Percentiles rank a stretch among this genome's conserved stretches.
phyloP scores from a whole-genome alignment of 163 green algal species.

The Chlamydomonas reinhardtii region DNA sequence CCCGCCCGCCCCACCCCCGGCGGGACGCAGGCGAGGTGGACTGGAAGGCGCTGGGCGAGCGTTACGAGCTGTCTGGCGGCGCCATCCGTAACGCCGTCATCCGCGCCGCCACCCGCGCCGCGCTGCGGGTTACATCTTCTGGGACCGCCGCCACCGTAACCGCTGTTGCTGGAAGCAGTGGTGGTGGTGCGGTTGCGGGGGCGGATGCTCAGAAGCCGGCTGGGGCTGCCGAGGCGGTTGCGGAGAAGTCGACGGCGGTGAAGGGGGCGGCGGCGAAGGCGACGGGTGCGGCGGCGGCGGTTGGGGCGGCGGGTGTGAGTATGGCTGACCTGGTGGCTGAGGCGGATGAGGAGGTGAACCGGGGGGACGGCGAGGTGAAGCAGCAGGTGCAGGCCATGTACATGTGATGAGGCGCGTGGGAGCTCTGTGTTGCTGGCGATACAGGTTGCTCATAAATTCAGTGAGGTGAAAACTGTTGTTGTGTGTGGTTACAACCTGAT shows the following conservation, averaged over 20 bases:
- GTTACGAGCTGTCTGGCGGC: conserved; percentile 19
- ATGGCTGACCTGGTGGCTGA: conserved; percentile 29
- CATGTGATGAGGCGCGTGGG: not conserved
- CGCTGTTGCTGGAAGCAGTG: not conserved
- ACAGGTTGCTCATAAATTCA: too few relatives aligned
- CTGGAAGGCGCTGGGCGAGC: conserved; percentile 10
- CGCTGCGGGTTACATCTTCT: conserved; percentile 8
- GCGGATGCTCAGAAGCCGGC: too few relatives aligned
- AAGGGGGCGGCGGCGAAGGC: not conserved
- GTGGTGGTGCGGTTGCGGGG: not conserved
- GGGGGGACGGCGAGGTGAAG: not conserved
- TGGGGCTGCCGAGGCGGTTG: not conserved
- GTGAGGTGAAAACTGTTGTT: too few relatives aligned
- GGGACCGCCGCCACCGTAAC: not conserved
- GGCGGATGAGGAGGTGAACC: conserved; percentile 13
- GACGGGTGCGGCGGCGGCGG: too few relatives aligned
- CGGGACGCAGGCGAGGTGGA: conserved; percentile 30
- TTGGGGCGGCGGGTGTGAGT: not conserved
- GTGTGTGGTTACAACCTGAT: too few relatives aligned
- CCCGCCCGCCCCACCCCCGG: too few relatives aligned
- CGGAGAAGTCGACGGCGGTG: not conserved
- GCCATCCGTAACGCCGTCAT: conserved; percentile 36
- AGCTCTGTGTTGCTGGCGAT: too few relatives aligned
- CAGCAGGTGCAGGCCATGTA: conserved; percentile 33
- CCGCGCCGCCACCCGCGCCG: conserved; percentile 23